Conservation (phyloP, 2,329 filamentous ascomycete genomes). For the Hypoxylon sp. region DNA sequence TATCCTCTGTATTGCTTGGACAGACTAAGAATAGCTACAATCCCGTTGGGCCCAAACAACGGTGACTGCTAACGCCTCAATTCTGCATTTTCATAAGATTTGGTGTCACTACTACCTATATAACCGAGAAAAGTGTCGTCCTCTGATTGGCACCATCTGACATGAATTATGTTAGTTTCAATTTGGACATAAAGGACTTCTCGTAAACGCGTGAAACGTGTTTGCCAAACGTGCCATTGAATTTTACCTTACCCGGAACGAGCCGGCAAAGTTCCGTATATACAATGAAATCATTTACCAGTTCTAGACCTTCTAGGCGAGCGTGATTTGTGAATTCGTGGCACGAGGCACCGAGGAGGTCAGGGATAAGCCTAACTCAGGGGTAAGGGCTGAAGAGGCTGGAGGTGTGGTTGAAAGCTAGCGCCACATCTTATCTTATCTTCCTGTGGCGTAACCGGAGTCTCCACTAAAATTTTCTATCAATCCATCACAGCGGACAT, state of each 20-base stretch:
- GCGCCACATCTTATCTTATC: slow-evolving; percentile 29
- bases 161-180: slow-evolving; percentile 5
- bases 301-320: not conserved
- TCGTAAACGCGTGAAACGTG: slow-evolving; percentile 21
- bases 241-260: not conserved
- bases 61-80: slow-evolving; percentile 1
- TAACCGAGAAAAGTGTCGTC: slow-evolving; percentile 14
- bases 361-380: slow-evolving; percentile 3
- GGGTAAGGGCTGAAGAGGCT: slow-evolving; percentile 1
- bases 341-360: not conserved
- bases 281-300: not conserved
- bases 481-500: slow-evolving; percentile 15
- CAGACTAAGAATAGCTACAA: slow-evolving; percentile 3
- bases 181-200: slow-evolving; percentile 3
- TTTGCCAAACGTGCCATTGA: slow-evolving; percentile 8
- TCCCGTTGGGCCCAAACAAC: not conserved
- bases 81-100: not conserved
- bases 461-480: slow-evolving; percentile 42
- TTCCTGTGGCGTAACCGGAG: not conserved
- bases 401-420: slow-evolving; percentile 11
- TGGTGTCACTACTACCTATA: not conserved
- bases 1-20: not conserved
- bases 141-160: slow-evolving; percentile 13
- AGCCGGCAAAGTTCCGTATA: slow-evolving; percentile 4
- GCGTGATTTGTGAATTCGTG: not conserved